phyloP scores from a whole-genome alignment of 148 eudicot genomes.

The Agrostemma githago region DNA sequence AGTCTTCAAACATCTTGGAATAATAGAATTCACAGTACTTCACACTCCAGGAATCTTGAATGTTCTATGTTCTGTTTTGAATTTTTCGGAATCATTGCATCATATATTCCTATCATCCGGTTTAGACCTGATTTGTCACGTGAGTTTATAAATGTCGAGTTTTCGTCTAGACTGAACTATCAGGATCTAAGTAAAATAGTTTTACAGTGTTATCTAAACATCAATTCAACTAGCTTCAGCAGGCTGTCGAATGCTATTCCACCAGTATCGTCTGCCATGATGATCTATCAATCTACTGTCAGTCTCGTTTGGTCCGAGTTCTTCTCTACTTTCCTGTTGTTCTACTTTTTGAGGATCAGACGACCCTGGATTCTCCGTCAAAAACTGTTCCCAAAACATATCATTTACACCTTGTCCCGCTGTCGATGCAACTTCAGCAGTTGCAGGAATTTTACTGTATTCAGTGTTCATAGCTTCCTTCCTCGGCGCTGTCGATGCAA shows the following conservation, averaged over 20 bases:
- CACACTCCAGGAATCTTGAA: not conserved
- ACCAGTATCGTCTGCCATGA: constrained; percentile 46
- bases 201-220: constrained; percentile 5
- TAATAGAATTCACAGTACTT: constrained; percentile 5
- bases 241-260: constrained; percentile 62
- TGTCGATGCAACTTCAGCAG: constrained; percentile 27
- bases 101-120: not conserved
- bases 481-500: no score
- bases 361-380: constrained; percentile 85
- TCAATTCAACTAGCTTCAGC: constrained; percentile 53
- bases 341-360: constrained; percentile 42
- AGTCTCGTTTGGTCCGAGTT: constrained; percentile 33
- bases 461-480: no score
- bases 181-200: constrained; percentile 14
- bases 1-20: constrained; percentile 12
- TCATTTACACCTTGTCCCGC: constrained; percentile 59
- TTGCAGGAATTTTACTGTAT: not conserved
- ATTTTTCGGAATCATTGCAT: not conserved
- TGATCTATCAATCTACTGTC: constrained; percentile 42
- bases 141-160: not conserved
- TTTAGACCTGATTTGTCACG: not conserved
- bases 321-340: constrained; percentile 42
- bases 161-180: constrained; percentile 2
- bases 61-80: not conserved
- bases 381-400: constrained; percentile 75